Evolutionary conservation across 371 early-diverging fungal genomes (phyloP).

Genomic region (Rhizopus microsporus): DNA sequence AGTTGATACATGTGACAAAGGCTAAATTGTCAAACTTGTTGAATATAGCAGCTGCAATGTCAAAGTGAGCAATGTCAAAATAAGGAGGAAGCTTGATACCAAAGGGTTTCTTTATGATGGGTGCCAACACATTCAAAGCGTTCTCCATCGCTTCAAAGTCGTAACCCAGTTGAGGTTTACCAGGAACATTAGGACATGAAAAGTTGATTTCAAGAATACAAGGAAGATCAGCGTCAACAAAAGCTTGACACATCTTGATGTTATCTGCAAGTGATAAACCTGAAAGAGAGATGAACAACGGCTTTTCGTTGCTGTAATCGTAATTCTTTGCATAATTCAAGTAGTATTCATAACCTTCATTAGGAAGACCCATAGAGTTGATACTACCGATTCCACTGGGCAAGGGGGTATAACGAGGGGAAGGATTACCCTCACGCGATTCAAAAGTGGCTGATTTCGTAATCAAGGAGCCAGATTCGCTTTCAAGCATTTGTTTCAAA

Average conservation of each 20-base stretch:
- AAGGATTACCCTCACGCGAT: constrained; percentile 47
- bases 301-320: constrained; percentile 42
- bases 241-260: constrained; percentile 43
- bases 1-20: constrained; percentile 52
- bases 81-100: constrained; percentile 58
- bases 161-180: constrained; percentile 53
- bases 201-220: constrained; percentile 51
- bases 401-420: constrained; percentile 46
- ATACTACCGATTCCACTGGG: constrained; percentile 40
- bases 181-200: constrained; percentile 55
- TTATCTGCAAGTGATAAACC: constrained; percentile 50
- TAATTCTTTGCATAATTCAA: constrained; percentile 45
- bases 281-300: constrained; percentile 50
- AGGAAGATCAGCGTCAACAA: constrained; percentile 43
- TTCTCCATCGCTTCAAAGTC: constrained; percentile 53
- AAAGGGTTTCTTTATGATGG: constrained; percentile 50
- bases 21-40: constrained; percentile 47
- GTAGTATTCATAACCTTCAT: constrained; percentile 51
- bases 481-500: constrained; percentile 38
- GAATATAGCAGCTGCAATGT: constrained; percentile 41
- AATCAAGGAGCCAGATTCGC: constrained; percentile 50
- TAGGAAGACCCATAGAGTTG: constrained; percentile 56
- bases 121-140: constrained; percentile 42
- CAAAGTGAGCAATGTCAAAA: constrained; percentile 56
- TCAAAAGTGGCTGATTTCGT: constrained; percentile 52